Evolutionary conservation across 306 rosid species (phyloP), one percentile per base, ranked within the genome.

Genomic region (Cyamopsis tetragonoloba): DNA sequence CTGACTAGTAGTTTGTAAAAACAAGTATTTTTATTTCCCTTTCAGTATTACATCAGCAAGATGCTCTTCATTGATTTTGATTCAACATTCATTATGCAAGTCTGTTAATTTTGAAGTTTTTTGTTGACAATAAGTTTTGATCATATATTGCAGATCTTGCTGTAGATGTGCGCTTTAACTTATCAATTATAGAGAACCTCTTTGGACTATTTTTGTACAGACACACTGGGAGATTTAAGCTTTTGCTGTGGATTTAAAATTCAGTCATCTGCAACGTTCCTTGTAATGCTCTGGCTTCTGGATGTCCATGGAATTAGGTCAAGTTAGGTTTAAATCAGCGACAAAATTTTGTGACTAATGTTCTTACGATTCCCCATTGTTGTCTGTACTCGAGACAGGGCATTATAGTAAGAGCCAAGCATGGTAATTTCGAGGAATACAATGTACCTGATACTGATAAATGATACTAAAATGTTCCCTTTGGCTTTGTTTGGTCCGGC

Each of bases 71-170:
- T 22, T 31, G 26, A 26, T 31, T 68, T 43, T 69, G 23, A 59
- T 58, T 48, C 63, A 22, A 38, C 32, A 5, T 49, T 35, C 23
- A 15, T 14, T 41, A 13, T 14, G 31, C 6, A 17, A 6, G 13
- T 6, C 0, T 5, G 23, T 53, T 42, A 46, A 68, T 15, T n/a
- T 56, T 47, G 57, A 32, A 9, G 51, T 34, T 47, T 13, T 55
- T 63, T 22, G 26, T n/a, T 44, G 24, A 44, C 39, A 28, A 5
- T 11, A 31, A 14, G 5, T 38, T 53, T 43, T 44, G 6, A 14
- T 64, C 19, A 24, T 71, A 47, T 5, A 4, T 66, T 58, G 12
- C 66, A 65, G 70, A 57, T 71, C 64, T 37, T 11, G 44, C 44
- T 19, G 44, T 11, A n/a, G 18, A n/a, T 37, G 4, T 37, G 51